Conservation (phyloP, 2,329 filamentous ascomycete genomes). For the Microsporum canis region DNA sequence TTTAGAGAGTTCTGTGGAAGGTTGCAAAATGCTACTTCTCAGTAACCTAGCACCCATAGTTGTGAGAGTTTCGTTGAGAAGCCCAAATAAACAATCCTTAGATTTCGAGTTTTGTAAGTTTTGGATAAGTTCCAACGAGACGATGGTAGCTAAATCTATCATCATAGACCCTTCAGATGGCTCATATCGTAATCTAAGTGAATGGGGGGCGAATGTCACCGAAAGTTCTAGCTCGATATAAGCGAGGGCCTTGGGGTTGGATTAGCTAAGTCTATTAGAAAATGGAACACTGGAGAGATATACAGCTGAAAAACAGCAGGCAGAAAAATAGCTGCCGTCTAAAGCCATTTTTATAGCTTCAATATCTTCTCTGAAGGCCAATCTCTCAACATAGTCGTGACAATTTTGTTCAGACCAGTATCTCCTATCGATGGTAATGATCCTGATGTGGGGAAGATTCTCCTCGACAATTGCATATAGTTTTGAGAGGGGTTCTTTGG, state of each 20-base stretch:
- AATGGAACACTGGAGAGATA: constrained; percentile 22
- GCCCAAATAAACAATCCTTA: constrained; percentile 68
- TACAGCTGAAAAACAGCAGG: constrained; percentile 77
- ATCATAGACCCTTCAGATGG: constrained; percentile 89
- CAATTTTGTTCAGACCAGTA: constrained; percentile 75
- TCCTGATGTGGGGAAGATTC: constrained; percentile 51
- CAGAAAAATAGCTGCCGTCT: constrained; percentile 73
- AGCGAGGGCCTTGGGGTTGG: constrained; percentile 54
- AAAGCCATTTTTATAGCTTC: constrained; percentile 70
- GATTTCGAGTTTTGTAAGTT: constrained; percentile 70
- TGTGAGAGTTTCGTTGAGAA: constrained; percentile 75
- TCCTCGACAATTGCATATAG: constrained; percentile 64
- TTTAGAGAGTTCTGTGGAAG: constrained; percentile 60
- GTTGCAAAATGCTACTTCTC: constrained; percentile 77
- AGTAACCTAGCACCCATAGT: constrained; percentile 81
- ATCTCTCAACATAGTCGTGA: constrained; percentile 61
- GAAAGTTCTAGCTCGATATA: constrained; percentile 63
- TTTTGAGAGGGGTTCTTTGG: constrained; percentile 60
- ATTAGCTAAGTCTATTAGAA: background rate
- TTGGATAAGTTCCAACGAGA: constrained; percentile 79
- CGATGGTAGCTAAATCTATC: constrained; percentile 81
- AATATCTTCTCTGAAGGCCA: constrained; percentile 71
- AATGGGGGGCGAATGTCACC: constrained; percentile 62
- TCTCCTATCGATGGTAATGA: constrained; percentile 58
- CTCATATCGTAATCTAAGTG: constrained; percentile 74